phyloP scores from a whole-genome alignment of 108 stramenopile genomes.

The Stephanodiscus minutulus region DNA sequence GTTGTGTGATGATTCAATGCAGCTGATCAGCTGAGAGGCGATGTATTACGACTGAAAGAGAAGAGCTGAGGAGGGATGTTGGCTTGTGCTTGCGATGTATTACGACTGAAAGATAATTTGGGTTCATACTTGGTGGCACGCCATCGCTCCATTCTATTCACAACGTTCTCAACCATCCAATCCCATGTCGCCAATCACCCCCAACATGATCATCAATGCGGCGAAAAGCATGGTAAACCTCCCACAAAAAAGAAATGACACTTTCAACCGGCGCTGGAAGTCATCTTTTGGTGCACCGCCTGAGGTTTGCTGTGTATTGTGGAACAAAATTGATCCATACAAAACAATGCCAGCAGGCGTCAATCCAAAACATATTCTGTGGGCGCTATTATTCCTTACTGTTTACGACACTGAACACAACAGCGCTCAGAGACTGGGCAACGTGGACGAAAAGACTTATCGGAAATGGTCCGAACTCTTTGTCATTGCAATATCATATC shows the following conservation, averaged over 20 bases:
- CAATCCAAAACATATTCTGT: slow-evolving; percentile 14
- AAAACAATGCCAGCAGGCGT: slow-evolving; percentile 4
- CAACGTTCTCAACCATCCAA: not conserved
- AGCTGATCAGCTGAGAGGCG: no score
- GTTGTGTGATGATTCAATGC: no score
- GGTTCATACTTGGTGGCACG: not conserved
- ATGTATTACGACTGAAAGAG: not conserved
- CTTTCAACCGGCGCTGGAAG: slow-evolving; percentile 4
- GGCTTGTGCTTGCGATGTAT: no score
- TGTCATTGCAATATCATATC: slow-evolving; percentile 26
- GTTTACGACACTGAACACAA: slow-evolving; percentile 25
- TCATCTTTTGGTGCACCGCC: slow-evolving; percentile 6
- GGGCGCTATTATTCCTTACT: slow-evolving; percentile 23
- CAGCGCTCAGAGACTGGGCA: slow-evolving; percentile 5
- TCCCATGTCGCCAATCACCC: not conserved
- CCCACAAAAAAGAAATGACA: not conserved
- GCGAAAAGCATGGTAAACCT: slow-evolving; percentile 4
- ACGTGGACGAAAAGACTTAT: slow-evolving; percentile 37
- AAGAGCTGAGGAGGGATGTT: no score
- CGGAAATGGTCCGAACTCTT: slow-evolving; percentile 31
- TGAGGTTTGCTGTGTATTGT: slow-evolving; percentile 10
- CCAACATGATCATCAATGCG: slow-evolving; percentile 1
- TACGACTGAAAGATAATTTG: not conserved
- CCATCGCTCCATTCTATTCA: not conserved
- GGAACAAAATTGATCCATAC: slow-evolving; percentile 15